Evolutionary conservation across 257 asterid species (phyloP), one percentile per base, ranked within the genome.

Genomic region (Capsicum rhomboideum): DNA sequence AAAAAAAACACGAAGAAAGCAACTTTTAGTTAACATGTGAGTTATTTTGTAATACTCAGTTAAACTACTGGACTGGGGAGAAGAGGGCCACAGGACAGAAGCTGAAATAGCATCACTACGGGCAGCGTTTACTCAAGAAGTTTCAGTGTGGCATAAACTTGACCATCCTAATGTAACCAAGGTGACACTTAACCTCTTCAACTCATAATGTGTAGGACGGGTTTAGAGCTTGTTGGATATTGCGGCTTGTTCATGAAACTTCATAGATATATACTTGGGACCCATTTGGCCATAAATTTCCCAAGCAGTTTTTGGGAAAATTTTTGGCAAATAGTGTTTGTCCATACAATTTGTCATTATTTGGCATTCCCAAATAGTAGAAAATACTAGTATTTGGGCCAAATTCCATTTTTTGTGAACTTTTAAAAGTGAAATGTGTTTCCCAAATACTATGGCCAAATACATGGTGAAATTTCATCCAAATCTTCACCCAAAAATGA

Each of bases 61-160:
- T 87, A 94, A 94, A 88, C 87, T 94, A 91, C 92, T 94, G 71
- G 98, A 94, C 89, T 94, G 96, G 96, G 98, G 97, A 21, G 98
- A 93, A 90, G 97, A 94, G 84, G 97, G 98, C 46, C 96, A 93
- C 88, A 83, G 96, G 72, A 93, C 97, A 6, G 97, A 93, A 34
- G 91, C 97, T 17, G 98, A 94, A 87, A 86, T 93, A 85, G 86
- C 91, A 28, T 93, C 97, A 29, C 83, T 94, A 81, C 86, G 98
- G 84, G 93, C 97, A 74, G 97, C 97, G 79, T 94, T 94, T 86
- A 90, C 97, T 54, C 98, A 94, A 88, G 98, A 94, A 92, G 98
- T 94, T 81, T 93, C 97, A 6, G 98, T 94, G 40, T 94, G 97
- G 98, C 97, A 94, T 87, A 94, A 93, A 82, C 98, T 94, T 53